Evolutionary conservation across 2,329 filamentous ascomycete genomes (phyloP).

Genomic region (Aspergillus intermedius): DNA sequence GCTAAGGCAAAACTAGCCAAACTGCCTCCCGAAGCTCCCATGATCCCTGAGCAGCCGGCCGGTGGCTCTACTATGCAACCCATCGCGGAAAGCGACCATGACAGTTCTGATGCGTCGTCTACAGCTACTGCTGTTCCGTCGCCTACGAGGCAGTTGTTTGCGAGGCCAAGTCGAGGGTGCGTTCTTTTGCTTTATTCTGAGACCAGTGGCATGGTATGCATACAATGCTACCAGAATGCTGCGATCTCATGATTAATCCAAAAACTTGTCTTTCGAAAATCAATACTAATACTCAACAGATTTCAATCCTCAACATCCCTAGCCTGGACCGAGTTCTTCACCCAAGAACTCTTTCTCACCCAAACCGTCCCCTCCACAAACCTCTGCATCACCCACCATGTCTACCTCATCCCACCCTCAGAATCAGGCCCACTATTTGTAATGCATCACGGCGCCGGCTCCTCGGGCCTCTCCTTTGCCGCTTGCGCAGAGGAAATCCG

Average conservation of each 20-base stretch:
- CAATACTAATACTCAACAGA: slow-evolving; percentile 1
- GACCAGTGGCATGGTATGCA: background rate
- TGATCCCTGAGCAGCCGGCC: slow-evolving; percentile 34
- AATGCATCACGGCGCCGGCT: slow-evolving; percentile 90
- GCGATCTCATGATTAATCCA: too few relatives aligned
- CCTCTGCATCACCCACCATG: slow-evolving; percentile 61
- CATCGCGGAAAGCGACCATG: slow-evolving; percentile 23
- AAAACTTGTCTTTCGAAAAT: background rate
- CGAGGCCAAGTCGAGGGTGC: slow-evolving; percentile 59
- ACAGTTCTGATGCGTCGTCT: slow-evolving; percentile 76
- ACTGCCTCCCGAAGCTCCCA: slow-evolving; percentile 51
- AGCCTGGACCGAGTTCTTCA: slow-evolving; percentile 86
- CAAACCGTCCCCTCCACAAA: slow-evolving; percentile 30
- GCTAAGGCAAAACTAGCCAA: slow-evolving; percentile 66
- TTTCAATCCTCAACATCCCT: slow-evolving; percentile 51
- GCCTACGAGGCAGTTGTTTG: slow-evolving; percentile 65
- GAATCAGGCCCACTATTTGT: slow-evolving; percentile 76
- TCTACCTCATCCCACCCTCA: slow-evolving; percentile 74
- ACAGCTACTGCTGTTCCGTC: slow-evolving; percentile 86
- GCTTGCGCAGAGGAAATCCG: slow-evolving; percentile 70
- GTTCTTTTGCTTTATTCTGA: slow-evolving; percentile 13
- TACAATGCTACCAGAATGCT: background rate
- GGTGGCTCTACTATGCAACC: slow-evolving; percentile 33
- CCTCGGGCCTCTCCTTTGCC: slow-evolving; percentile 87
- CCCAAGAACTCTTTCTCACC: slow-evolving; percentile 71